These are phyloP conservation scores for Salvia sclarea DNA, from an alignment of 305 asterid genomes.

Conservation along the genomic window DNA sequence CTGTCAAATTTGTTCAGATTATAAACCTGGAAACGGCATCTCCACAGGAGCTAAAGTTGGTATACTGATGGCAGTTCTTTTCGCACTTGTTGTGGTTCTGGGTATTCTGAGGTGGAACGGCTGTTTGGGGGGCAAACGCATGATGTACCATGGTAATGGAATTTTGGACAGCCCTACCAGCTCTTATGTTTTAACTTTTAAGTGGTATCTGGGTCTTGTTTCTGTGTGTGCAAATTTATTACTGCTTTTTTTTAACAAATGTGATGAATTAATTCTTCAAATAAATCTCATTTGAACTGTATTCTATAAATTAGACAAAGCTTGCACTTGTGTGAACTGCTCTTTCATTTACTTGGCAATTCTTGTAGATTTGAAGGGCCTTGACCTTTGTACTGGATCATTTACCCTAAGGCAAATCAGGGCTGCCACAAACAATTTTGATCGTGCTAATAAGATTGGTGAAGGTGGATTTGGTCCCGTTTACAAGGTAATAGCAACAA, in stretches of 20 bases:
- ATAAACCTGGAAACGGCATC: constrained; percentile 33
- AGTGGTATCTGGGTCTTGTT: too few species aligned
- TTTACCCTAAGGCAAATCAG: constrained; percentile 68
- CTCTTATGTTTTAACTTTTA: too few species aligned
- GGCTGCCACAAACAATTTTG: constrained; percentile 75
- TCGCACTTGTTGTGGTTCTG: constrained; percentile 30
- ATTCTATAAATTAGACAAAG: too few species aligned
- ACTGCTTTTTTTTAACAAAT: too few species aligned
- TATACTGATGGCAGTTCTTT: constrained; percentile 42
- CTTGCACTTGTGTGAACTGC: too few species aligned
- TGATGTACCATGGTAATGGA: constrained; percentile 49
- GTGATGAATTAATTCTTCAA: too few species aligned
- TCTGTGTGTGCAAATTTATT: too few species aligned
- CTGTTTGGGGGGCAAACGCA: constrained; percentile 34
- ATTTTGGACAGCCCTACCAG: too few species aligned
- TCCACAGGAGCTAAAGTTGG: constrained; percentile 49
- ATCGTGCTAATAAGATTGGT: constrained; percentile 64
- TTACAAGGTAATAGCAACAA: constrained; percentile 60
- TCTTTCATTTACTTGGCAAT: too few species aligned
- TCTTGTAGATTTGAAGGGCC: constrained; percentile 51
- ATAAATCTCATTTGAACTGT: too few species aligned
- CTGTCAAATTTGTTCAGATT: constrained; percentile 37
- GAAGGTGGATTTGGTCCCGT: constrained; percentile 96
- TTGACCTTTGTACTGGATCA: constrained; percentile 52
- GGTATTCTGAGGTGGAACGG: constrained; percentile 58